Conservation (phyloP, 495 filamentous ascomycete species). For the Terfezia boudieri region DNA sequence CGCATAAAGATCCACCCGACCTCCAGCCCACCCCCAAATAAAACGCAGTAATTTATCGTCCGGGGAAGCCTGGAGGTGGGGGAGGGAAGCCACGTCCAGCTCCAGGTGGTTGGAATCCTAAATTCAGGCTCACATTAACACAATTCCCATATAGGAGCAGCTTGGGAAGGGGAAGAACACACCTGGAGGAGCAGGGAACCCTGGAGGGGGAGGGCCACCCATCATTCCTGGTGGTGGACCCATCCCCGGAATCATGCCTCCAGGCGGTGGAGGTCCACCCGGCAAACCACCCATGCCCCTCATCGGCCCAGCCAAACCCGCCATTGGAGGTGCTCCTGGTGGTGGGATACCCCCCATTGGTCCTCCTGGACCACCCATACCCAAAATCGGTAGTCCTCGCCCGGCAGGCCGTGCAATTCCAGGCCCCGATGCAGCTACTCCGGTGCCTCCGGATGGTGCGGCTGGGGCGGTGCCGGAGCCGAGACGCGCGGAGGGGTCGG, state of each 20-base stretch:
- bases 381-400: constrained; percentile 60
- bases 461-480: constrained; percentile 37
- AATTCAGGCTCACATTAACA: neutral
- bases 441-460: constrained; percentile 23
- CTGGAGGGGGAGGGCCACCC: constrained; percentile 21
- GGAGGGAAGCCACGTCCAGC: constrained; percentile 50
- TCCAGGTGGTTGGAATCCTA: constrained; percentile 44
- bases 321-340: constrained; percentile 7
- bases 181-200: constrained; percentile 27
- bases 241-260: constrained; percentile 42
- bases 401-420: constrained; percentile 85
- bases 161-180: constrained; percentile 20
- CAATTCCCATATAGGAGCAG: constrained; percentile 23
- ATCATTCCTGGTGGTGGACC: constrained; percentile 46
- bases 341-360: constrained; percentile 14
- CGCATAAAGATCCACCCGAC: too few relatives aligned
- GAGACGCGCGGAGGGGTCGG: constrained; percentile 75
- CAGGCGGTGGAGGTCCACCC: constrained; percentile 48
- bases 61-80: constrained; percentile 47
- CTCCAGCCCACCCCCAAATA: neutral
- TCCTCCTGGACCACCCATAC: constrained; percentile 20
- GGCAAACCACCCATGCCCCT: constrained; percentile 42
- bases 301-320: constrained; percentile 9
- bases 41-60: constrained; percentile 30
- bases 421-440: constrained; percentile 48